Evolutionary conservation across 345 rosid genomes (phyloP).

Genomic region (Kernera saxatilis): DNA sequence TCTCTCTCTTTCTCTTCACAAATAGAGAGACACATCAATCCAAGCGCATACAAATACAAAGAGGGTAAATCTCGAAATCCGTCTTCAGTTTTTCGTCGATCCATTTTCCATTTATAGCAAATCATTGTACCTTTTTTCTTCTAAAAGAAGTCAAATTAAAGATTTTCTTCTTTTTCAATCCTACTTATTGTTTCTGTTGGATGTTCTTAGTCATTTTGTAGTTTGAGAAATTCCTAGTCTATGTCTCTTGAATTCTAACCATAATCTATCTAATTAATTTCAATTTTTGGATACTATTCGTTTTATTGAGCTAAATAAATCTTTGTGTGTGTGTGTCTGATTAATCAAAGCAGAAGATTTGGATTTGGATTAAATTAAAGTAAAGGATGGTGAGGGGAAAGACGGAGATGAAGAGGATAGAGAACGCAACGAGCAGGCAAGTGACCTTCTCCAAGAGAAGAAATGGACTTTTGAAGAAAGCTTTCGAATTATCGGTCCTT

Average conservation of each 20-base stretch:
- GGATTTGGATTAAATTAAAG: background rate
- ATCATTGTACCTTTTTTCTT: background rate
- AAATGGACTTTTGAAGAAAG: slow-evolving; percentile 74
- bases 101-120: slow-evolving; percentile 38
- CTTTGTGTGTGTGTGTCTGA: background rate
- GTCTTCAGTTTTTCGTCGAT: background rate
- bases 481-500: slow-evolving; percentile 74
- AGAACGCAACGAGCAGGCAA: slow-evolving; percentile 80
- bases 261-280: background rate
- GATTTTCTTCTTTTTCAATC: background rate
- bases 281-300: background rate
- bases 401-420: slow-evolving; percentile 87
- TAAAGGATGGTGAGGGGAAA: slow-evolving; percentile 72
- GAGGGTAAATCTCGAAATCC: slow-evolving; percentile 25
- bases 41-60: slow-evolving; percentile 6
- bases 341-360: background rate
- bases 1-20: slow-evolving; percentile 1
- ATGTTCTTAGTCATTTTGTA: slow-evolving; percentile 2
- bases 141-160: background rate
- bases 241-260: too few species aligned
- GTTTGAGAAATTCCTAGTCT: background rate
- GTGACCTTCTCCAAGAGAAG: slow-evolving; percentile 86
- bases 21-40: slow-evolving; percentile 4
- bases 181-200: background rate
- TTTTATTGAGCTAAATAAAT: background rate